Evolutionary conservation across 306 rosid genomes (phyloP), one percentile per base, ranked within the genome.

Genomic region (Gillenia trifoliata): DNA sequence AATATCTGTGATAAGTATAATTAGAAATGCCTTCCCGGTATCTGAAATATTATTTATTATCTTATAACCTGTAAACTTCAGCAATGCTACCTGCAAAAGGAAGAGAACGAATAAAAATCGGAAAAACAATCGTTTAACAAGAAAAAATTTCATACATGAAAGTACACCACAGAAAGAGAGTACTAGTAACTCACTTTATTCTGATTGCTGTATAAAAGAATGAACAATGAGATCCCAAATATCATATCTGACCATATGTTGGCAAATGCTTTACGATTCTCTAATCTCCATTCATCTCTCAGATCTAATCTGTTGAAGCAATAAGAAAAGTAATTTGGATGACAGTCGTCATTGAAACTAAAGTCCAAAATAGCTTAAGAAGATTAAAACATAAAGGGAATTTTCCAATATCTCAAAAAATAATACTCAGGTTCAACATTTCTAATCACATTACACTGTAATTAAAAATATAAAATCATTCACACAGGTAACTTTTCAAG

Each of bases 61-160:
- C 83, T 91, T 93, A 80, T 93, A 93, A 59, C 98, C 96, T 28
- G 97, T 91, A 86, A 91, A 91, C 85, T 94, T 94, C 88, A 94
- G 90, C 97, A 94, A 85, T 55, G 97, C 96, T 80, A 94, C 97
- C 98, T 94, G 97, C 85, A 88, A 81, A 85, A 80, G 74, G 17
- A 71, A 81, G 75, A 55, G 78, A 68, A 57, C 73, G 68, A 29
- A 50, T 7, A 34, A 36, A 34, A 50, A 77, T 63, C 11, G 69
- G 30, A 66, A 61, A 50, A 29, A 57, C 55, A 38, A 54, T 70
- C 30, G 76, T 78, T 55, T 55, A 26, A 43, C 25, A 38, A 40
- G 28, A 13, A 55, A 31, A 71, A 36, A 6, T 23, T 23, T 8
- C 29, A 22, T 68, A 33, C 81, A 77, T 75, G 52, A 43, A 70